Evolutionary conservation across 495 filamentous ascomycete species (phyloP).

Genomic region (Annulohypoxylon stygium): DNA sequence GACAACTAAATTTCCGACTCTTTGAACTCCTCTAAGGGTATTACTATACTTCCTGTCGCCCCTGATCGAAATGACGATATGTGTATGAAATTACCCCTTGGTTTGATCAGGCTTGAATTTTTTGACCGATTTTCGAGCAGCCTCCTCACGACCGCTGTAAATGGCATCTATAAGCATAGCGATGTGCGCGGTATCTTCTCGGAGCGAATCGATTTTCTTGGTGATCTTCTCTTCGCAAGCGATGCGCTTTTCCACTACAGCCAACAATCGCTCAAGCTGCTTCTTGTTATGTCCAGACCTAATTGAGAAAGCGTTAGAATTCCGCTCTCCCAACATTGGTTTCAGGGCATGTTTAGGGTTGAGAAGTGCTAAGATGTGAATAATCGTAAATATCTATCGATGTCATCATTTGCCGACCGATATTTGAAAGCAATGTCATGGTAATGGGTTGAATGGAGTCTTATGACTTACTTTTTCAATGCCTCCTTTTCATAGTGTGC

Average conservation of each 20-base stretch:
- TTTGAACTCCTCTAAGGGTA: no score
- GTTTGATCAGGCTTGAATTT: not conserved
- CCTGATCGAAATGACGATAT: not conserved
- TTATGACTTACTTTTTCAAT: slow-evolving; percentile 30
- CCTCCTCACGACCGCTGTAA: slow-evolving; percentile 41
- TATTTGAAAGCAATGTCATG: not conserved
- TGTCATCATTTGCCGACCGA: not conserved
- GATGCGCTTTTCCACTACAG: slow-evolving; percentile 33
- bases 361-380: not conserved
- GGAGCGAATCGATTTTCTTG: slow-evolving; percentile 25
- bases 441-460: not conserved
- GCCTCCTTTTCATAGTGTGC: slow-evolving; percentile 22
- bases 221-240: slow-evolving; percentile 39
- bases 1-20: no score
- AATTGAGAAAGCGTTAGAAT: slow-evolving; percentile 5
- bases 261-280: slow-evolving; percentile 23
- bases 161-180: slow-evolving; percentile 43
- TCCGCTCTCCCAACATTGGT: not conserved
- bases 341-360: not conserved
- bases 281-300: slow-evolving; percentile 29
- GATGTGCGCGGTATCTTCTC: slow-evolving; percentile 39
- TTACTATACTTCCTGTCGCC: no score
- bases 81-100: not conserved
- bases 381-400: no score
- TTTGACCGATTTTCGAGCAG: slow-evolving; percentile 24